A percentile compares a stretch with the other conserved stretches of the same genome.
phyloP scores from a whole-genome alignment of 805 yeast genomes.

The Candida easanensis region DNA sequence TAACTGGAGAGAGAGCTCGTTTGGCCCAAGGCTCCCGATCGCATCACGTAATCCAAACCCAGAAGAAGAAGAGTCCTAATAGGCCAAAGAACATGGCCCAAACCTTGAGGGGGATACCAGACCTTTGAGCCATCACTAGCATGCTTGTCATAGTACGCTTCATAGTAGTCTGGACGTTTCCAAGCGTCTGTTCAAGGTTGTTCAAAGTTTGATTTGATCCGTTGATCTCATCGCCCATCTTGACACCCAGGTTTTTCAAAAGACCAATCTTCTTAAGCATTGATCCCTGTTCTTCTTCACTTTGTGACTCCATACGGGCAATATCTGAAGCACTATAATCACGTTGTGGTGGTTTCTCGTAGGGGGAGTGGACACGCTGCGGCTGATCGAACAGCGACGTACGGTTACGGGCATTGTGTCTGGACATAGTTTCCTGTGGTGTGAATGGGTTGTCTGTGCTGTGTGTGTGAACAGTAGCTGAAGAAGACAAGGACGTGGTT shows the following conservation, averaged over 20 bases:
- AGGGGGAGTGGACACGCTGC: conserved; percentile 40
- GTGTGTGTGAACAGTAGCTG: too few species aligned
- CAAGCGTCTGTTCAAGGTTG: conserved; percentile 43
- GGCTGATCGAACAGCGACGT: conserved; percentile 27
- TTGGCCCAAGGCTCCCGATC: too few species aligned
- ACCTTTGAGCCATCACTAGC: conserved; percentile 60
- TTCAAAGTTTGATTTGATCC: conserved; percentile 46
- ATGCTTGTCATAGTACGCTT: conserved; percentile 53
- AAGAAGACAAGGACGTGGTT: too few species aligned
- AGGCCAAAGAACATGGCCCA: conserved; percentile 54
- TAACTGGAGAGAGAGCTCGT: too few species aligned
- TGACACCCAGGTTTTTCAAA: conserved; percentile 51
- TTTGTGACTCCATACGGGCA: conserved; percentile 64
- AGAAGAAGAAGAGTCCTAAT: conserved; percentile 47
- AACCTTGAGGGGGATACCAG: conserved; percentile 60
- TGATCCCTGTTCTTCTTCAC: conserved; percentile 53
- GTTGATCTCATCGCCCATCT: conserved; percentile 65
- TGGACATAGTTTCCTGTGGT: conserved; percentile 5
- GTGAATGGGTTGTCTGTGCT: too few species aligned
- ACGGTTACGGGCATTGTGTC: conserved; percentile 14
- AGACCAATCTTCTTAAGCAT: conserved; percentile 54
- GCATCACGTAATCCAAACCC: conserved; percentile 43
- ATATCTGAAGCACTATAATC: conserved; percentile 51
- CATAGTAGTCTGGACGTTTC: conserved; percentile 43
- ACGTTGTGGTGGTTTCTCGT: conserved; percentile 31